Evolutionary conservation across 495 filamentous ascomycete species (phyloP).

Genomic region (Cladorrhinum samala): DNA sequence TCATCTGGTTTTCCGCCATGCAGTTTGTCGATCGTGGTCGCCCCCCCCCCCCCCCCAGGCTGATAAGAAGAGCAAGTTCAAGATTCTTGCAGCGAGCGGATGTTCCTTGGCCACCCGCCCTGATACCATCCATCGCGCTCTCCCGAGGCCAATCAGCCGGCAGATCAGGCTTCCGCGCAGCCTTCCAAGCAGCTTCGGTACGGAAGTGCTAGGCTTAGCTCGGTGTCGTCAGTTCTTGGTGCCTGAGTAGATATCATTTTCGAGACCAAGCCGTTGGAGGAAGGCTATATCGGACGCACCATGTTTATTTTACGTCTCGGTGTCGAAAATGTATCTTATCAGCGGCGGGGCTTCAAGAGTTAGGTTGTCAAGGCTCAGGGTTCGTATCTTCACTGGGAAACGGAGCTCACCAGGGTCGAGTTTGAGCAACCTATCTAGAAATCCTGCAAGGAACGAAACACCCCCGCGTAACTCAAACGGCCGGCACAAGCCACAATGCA

Average conservation of each 20-base stretch:
- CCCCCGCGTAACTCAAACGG: not conserved
- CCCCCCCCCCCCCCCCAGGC: no score
- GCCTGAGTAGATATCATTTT: not conserved
- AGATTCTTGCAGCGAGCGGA: no score
- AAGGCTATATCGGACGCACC: not conserved
- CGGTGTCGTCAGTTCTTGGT: not conserved
- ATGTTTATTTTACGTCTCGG: no score
- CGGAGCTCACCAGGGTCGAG: not conserved
- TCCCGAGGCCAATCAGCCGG: conserved; percentile 7
- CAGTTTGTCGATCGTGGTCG: no score
- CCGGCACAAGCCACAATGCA: conserved; percentile 2
- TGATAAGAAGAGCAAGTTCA: no score
- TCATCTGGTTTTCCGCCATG: no score
- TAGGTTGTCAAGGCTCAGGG: not conserved
- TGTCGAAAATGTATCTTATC: not conserved
- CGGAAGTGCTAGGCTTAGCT: not conserved
- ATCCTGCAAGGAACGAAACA: not conserved
- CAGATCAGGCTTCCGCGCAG: conserved; percentile 15
- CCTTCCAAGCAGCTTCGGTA: conserved; percentile 21
- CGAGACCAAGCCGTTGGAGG: not conserved
- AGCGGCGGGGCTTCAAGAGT: not conserved
- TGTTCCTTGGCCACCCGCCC: no score
- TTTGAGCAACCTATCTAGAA: not conserved
- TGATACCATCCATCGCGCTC: no score
- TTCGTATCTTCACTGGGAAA: not conserved